phyloP scores from a whole-genome alignment of 1,139 yeast species.

The Lodderomyces parapsilosis region DNA sequence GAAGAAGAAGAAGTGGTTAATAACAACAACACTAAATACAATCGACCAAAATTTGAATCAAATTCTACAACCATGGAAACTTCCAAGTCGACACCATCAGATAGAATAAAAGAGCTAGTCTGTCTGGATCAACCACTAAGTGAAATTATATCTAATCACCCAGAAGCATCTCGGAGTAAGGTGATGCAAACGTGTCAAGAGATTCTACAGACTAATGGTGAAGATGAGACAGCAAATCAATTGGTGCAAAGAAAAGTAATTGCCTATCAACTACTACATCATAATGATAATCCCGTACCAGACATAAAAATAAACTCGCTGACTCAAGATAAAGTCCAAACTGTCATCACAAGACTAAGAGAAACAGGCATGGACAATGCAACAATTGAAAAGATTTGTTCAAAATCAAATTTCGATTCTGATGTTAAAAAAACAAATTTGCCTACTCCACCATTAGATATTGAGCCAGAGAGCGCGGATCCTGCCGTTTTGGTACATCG shows the following conservation, averaged over 20 bases:
- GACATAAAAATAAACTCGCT: background rate
- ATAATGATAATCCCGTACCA: background rate
- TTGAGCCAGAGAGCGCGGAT: too few species aligned
- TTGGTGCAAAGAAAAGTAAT: background rate
- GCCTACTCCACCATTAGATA: background rate
- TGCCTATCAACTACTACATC: background rate
- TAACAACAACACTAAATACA: background rate
- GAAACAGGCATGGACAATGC: background rate
- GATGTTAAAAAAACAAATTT: background rate
- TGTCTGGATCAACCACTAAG: background rate
- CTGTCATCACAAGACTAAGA: background rate
- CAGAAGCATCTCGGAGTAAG: background rate
- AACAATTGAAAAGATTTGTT: background rate
- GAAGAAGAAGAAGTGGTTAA: background rate
- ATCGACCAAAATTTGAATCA: background rate
- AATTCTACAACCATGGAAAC: background rate
- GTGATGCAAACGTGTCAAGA: conserved; percentile 1
- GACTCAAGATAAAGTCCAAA: background rate
- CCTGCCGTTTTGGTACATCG: background rate
- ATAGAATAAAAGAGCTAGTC: background rate
- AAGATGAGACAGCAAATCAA: background rate
- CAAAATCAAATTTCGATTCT: background rate
- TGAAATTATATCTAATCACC: background rate
- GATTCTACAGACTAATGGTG: background rate
- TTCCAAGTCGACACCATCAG: background rate